A percentile compares a stretch with the other conserved stretches of the same genome.
These are phyloP conservation scores for Epichloe typhina DNA, from an alignment of 2,329 filamentous ascomycete species.

Conservation along the genomic window DNA sequence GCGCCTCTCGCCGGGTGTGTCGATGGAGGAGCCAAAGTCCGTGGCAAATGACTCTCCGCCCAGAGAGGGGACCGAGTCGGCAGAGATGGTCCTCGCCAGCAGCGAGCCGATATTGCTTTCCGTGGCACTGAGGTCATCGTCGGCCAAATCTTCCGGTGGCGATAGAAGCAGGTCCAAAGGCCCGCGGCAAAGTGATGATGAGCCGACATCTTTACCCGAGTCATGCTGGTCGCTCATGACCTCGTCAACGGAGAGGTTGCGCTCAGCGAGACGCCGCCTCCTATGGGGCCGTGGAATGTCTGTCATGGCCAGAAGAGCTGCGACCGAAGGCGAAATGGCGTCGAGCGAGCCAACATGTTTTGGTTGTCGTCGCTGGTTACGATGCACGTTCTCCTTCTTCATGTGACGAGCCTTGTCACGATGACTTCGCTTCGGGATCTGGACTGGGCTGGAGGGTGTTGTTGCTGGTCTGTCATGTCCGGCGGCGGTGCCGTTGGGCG, in stretches of 20 bases:
- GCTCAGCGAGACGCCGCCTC: conserved; percentile 14
- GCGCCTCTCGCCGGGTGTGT: conserved; percentile 32
- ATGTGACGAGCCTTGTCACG: conserved; percentile 22
- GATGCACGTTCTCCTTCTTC: conserved; percentile 25
- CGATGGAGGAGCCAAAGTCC: conserved; percentile 34
- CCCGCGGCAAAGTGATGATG: conserved; percentile 36
- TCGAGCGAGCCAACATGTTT: conserved; percentile 37
- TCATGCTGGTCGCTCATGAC: conserved; percentile 40
- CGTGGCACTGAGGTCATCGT: conserved; percentile 34
- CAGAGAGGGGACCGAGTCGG: conserved; percentile 49
- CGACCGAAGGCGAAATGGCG: conserved; percentile 44
- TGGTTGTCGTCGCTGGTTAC: conserved; percentile 22
- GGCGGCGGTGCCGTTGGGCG: conserved; percentile 16
- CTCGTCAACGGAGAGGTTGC: conserved; percentile 38
- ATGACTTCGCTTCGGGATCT: conserved; percentile 36
- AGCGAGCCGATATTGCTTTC: conserved; percentile 40
- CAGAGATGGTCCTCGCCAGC: conserved; percentile 40
- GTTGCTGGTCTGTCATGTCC: conserved; percentile 15
- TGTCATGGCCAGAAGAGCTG: conserved; percentile 47
- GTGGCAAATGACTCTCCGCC: conserved; percentile 40
- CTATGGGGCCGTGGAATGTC: conserved; percentile 38
- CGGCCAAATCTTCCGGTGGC: conserved; percentile 43
- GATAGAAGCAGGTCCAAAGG: conserved; percentile 47
- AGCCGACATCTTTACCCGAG: conserved; percentile 45
- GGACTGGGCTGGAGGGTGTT: conserved; percentile 36